phyloP scores from a whole-genome alignment of 2,329 filamentous ascomycete genomes.

The Fusarium avenaceum region DNA sequence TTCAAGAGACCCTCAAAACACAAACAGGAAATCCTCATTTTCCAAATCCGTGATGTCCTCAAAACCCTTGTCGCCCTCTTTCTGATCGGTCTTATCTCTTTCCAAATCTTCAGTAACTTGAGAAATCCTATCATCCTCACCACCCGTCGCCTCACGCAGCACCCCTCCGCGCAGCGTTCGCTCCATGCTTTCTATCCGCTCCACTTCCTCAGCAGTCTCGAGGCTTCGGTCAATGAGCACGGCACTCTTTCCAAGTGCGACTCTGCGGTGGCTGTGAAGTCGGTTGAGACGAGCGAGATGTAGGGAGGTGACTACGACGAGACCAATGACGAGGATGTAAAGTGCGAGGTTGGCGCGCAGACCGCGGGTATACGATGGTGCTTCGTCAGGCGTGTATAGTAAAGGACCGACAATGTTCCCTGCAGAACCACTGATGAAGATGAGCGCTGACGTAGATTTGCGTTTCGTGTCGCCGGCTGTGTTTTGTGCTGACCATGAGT shows the following conservation, averaged over 20 bases:
- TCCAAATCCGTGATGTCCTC: slow-evolving; percentile 69
- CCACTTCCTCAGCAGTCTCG: slow-evolving; percentile 61
- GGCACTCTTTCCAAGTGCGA: slow-evolving; percentile 70
- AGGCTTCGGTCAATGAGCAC: slow-evolving; percentile 72
- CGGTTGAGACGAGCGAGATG: slow-evolving; percentile 68
- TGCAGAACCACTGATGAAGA: slow-evolving; percentile 74
- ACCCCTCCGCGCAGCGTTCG: slow-evolving; percentile 36
- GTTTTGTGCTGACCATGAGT: slow-evolving; percentile 72
- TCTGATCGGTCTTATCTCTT: slow-evolving; percentile 9
- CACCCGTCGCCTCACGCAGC: slow-evolving; percentile 7
- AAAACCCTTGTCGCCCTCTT: slow-evolving; percentile 49
- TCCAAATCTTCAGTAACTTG: slow-evolving; percentile 31
- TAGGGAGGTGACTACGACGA: slow-evolving; percentile 59
- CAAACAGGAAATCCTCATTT: slow-evolving; percentile 75
- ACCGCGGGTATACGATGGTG: slow-evolving; percentile 61
- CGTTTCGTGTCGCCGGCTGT: slow-evolving; percentile 79
- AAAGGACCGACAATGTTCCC: slow-evolving; percentile 77
- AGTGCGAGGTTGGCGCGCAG: slow-evolving; percentile 71
- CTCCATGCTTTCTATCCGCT: slow-evolving; percentile 53
- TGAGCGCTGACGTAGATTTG: slow-evolving; percentile 73
- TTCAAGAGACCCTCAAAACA: slow-evolving; percentile 54
- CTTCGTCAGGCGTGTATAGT: slow-evolving; percentile 69
- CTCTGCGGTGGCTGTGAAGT: slow-evolving; percentile 66
- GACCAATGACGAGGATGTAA: slow-evolving; percentile 69
- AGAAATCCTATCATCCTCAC: slow-evolving; percentile 19